phyloP scores from a whole-genome alignment of 106 monocot genomes.

The Allium sativum region DNA sequence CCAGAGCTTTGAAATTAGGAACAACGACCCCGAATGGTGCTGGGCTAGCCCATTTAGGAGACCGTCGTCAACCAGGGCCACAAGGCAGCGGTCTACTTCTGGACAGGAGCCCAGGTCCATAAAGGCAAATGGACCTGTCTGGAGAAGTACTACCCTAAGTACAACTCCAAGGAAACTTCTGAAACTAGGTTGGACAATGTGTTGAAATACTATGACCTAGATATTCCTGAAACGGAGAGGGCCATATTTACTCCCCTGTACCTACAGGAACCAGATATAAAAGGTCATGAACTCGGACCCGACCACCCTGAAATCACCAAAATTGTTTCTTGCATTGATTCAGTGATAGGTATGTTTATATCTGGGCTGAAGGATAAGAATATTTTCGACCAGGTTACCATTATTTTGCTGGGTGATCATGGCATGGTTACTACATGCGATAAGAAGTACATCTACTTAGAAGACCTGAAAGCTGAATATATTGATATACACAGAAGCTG shows the following conservation, averaged over 20 bases:
- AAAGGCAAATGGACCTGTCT: conserved; percentile 63
- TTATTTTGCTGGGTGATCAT: conserved; percentile 51
- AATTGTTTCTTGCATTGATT: conserved; percentile 22
- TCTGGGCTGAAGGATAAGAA: conserved; percentile 34
- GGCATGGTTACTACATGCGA: conserved; percentile 59
- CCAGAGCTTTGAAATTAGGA: conserved; percentile 28
- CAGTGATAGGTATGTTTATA: conserved; percentile 36
- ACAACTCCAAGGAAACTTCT: conserved; percentile 47
- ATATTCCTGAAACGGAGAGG: conserved; percentile 27
- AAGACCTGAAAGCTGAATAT: conserved; percentile 33
- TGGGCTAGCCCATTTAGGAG: conserved; percentile 79
- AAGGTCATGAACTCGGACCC: conserved; percentile 42
- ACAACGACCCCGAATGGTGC: conserved; percentile 68
- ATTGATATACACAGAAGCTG: conserved; percentile 21
- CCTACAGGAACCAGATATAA: conserved; percentile 37
- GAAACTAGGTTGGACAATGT: conserved; percentile 53
- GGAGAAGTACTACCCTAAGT: conserved; percentile 33
- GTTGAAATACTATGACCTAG: conserved; percentile 61
- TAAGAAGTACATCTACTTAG: conserved; percentile 34
- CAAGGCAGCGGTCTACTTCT: conserved; percentile 58
- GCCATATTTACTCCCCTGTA: conserved; percentile 37
- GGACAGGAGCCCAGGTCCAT: conserved; percentile 67
- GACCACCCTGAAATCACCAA: conserved; percentile 39
- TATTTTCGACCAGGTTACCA: conserved; percentile 41
- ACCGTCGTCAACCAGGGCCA: conserved; percentile 41